These are phyloP conservation scores for Solanum neorickii DNA, from an alignment of 257 asterid species.

Conservation along the genomic window DNA sequence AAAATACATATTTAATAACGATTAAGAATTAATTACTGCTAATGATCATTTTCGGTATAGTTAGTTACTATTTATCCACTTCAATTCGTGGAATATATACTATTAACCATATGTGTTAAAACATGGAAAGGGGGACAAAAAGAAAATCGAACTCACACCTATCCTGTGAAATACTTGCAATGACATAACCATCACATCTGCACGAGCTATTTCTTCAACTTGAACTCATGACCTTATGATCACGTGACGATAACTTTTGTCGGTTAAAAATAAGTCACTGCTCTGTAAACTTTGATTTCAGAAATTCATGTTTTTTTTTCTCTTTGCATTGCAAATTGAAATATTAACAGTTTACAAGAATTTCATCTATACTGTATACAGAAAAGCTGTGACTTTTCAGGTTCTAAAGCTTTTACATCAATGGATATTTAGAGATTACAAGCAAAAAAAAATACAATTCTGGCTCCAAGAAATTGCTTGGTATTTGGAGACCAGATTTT, in stretches of 20 bases:
- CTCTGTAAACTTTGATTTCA: not conserved
- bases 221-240: not conserved
- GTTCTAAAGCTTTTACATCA: not conserved
- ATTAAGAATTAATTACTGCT: too few relatives aligned
- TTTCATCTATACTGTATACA: not conserved
- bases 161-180: not conserved
- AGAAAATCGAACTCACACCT: not conserved
- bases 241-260: not conserved
- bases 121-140: not conserved
- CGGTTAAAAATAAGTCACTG: not conserved
- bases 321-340: not conserved
- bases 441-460: not conserved
- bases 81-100: not conserved
- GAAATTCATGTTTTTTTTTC: not conserved
- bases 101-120: not conserved
- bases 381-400: not conserved
- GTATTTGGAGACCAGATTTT: not conserved
- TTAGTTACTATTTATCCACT: not conserved
- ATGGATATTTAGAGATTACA: not conserved
- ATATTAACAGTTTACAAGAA: not conserved
- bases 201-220: fast-evolving
- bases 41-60: too few relatives aligned
- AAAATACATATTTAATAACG: too few relatives aligned
- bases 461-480: not conserved
- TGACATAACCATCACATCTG: not conserved